Conservation (phyloP, 441 rosid genomes). For the Erodium texanum region DNA sequence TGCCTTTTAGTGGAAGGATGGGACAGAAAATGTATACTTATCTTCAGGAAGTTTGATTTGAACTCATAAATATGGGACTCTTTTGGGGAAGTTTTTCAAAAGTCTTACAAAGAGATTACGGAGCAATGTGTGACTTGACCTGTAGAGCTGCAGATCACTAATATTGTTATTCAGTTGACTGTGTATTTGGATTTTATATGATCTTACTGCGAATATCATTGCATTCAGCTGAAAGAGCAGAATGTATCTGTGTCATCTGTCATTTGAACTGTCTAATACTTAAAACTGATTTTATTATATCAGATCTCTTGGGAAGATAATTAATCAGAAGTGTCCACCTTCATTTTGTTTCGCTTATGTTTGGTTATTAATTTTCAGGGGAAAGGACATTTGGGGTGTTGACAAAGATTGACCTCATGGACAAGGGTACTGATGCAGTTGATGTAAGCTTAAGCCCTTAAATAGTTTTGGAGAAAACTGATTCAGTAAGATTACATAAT, state of each 20-base stretch:
- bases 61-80: neutral
- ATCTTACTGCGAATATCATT: neutral
- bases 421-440: conserved; percentile 90
- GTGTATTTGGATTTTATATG: neutral
- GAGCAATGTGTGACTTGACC: neutral
- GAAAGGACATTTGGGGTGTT: conserved; percentile 96
- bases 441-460: conserved; percentile 40
- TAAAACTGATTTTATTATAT: neutral
- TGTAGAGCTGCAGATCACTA: neutral
- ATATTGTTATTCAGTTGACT: neutral
- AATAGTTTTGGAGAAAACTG: conserved; percentile 12
- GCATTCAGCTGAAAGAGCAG: too few relatives aligned
- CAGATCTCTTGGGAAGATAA: neutral
- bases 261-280: neutral
- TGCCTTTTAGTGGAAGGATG: neutral
- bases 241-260: neutral
- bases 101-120: neutral
- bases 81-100: neutral
- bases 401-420: conserved; percentile 98
- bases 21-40: neutral
- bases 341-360: neutral
- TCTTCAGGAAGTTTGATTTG: neutral
- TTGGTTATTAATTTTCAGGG: conserved; percentile 36
- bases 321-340: neutral
- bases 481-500: conserved; percentile 11